Percentiles rank a stretch among this genome's conserved stretches.
These are phyloP conservation scores for Hemerocallis citrina DNA, from an alignment of 106 monocot species.

Conservation along the genomic window DNA sequence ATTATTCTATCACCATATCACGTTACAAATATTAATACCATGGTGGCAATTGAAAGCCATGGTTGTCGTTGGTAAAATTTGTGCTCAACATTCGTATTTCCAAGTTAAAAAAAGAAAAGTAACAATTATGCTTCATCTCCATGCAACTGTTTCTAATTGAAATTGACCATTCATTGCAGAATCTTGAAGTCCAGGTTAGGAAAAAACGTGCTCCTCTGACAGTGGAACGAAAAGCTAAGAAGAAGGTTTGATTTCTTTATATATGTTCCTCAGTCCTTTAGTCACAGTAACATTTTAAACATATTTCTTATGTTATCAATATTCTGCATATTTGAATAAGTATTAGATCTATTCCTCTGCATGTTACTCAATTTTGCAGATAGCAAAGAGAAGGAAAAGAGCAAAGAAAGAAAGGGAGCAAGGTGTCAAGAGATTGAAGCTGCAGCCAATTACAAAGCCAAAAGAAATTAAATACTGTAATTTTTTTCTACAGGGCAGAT, in stretches of 20 bases:
- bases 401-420: conserved; percentile 59
- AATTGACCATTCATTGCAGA: conserved; percentile 18
- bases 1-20: no score
- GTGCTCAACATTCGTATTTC: no score
- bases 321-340: background rate
- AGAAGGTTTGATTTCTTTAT: conserved; percentile 33
- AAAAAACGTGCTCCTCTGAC: conserved; percentile 35
- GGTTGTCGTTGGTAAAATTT: no score
- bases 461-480: conserved; percentile 66
- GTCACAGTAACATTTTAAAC: no score
- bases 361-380: conserved; percentile 31
- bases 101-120: no score
- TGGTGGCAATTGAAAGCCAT: no score
- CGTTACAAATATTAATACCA: no score
- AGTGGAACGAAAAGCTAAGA: conserved; percentile 61
- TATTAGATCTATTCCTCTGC: background rate
- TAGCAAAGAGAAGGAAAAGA: conserved; percentile 73
- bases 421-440: conserved; percentile 78
- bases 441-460: conserved; percentile 54
- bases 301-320: no score
- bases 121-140: no score
- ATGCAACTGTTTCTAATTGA: background rate
- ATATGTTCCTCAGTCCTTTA: background rate
- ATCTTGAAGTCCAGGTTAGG: conserved; percentile 25
- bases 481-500: conserved; percentile 67